Evolutionary conservation across 2,329 filamentous ascomycete genomes (phyloP), one percentile per base, ranked within the genome.

Genomic region (Leptographium procerum): DNA sequence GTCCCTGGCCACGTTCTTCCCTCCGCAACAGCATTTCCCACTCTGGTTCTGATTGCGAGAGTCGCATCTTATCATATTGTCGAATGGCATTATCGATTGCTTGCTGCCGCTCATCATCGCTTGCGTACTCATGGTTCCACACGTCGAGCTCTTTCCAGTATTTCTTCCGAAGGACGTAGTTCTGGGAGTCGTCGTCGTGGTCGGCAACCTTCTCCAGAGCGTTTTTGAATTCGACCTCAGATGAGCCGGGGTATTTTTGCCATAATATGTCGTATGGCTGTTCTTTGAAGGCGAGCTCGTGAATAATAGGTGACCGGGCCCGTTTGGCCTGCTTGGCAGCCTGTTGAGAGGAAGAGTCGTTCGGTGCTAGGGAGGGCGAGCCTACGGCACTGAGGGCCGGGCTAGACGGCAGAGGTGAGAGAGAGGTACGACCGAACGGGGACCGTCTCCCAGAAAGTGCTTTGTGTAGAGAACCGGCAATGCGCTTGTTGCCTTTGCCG

Each of bases 131-230:
- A 67, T 84, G 84, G 59, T 76, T 78, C 77, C 80, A 86, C 26
- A 85, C 80, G 63, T 86, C 82, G 16, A 86, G 74, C 62, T 86
- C 83, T 68, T 79, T 84, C 77, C 79, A 86, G 61, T 76, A 81
- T 28, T 74, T 70, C 69, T 80, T 82, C 61, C 78, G 77, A 64
- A 86, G 69, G 36, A 72, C 69, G 76, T 79, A 86, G 63, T 75
- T 82, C 61, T 79, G 75, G 5, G 71, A 71, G 2, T 72, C 68
- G 5, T 73, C 62, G 59, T 78, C 74, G 57, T 76, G 75, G 59
- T 80, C 77, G 33, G 80, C 83, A 26, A 83, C 80, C 69, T 85
- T 86, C 54, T 79, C 73, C 14, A 86, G 69, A 1, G 77, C 77
- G 3, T 71, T 68, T 57, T 74, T 73, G 63, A 86, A 77, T 19